Base-by-base conservation (phyloP, 202 grass and related monocot genomes). In the Schoenoplectus tabernaemontani region DNA sequence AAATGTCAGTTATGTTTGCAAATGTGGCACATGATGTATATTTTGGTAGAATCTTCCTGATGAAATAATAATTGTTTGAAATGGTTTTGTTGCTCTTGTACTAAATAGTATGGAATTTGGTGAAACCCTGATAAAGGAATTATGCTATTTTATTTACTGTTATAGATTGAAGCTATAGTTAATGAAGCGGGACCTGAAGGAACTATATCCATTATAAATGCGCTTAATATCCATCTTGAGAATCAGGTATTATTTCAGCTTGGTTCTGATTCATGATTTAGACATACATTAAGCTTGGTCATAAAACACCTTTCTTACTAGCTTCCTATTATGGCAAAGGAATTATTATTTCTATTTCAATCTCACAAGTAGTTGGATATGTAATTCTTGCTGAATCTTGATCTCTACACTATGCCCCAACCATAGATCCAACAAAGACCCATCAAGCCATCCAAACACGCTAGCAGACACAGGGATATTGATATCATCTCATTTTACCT, bases 151-250 rank as follows among this genome's bases (percentile, higher is more conserved):
- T 42, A 30, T 77, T 66, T 72, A 61, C 20, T 78, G 32, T 87
- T 71, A 43, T 87, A 98, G 95, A 86, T 98, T 76, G 95, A 98
- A 82, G 86, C 88, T 81, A 86, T 95, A 78, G 37, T 87, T 86
- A 90, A 92, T 33, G 89, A 89, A 84, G 62, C 66, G 78, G 86
- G 81, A 85, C 73, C 78, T 19, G 81, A 88, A 74, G 90, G 90
- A 20, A 86, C 61, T 80, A 89, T 98, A 83, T 88, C 80, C 17
- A 84, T 43, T 67, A 90, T 94, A 39, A 86, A 90, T 0, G 89
- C 89, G 5, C 84, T 94, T 59, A 86, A 98, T 23, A 59, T 90
- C 47, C 63, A 64, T 22, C 88, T 94, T 48, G 91, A 98, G 20
- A 98, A 90, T 82, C 91, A 98, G 95, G 95, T 98, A 60, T 57